Conservation (phyloP, 1,284 basidiomycete genomes). For the Cystobasidiaceae sp. region DNA sequence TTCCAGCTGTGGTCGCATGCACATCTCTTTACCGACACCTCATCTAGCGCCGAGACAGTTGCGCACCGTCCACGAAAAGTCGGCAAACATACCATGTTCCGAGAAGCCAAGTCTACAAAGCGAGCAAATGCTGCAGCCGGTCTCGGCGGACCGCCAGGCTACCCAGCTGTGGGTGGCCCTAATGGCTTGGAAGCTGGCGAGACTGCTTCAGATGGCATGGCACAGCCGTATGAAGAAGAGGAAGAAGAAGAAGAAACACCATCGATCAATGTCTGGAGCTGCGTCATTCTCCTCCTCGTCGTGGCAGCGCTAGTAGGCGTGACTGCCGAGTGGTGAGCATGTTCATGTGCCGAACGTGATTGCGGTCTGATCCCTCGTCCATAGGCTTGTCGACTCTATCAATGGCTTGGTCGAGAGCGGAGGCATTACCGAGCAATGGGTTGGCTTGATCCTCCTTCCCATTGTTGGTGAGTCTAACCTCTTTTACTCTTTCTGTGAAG, state of each 20-base stretch:
- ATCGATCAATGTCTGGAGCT: constrained; percentile 55
- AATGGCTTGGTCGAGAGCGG: constrained; percentile 48
- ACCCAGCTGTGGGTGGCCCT: neutral
- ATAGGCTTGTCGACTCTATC: constrained; percentile 43
- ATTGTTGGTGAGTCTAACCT: constrained; percentile 41
- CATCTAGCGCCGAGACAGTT: constrained; percentile 40
- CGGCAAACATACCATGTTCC: constrained; percentile 36
- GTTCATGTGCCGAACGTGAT: neutral
- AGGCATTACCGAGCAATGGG: constrained; percentile 52
- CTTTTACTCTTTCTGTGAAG: neutral
- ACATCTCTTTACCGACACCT: constrained; percentile 56
- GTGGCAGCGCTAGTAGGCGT: constrained; percentile 61
- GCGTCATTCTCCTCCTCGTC: constrained; percentile 55
- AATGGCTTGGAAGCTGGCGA: constrained; percentile 15
- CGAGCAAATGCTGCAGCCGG: constrained; percentile 19
- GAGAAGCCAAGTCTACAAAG: constrained; percentile 34
- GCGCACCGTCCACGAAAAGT: constrained; percentile 32
- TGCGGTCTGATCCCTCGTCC: neutral
- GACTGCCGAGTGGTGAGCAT: constrained; percentile 50
- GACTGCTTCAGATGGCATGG: constrained; percentile 30
- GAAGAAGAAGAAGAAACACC: constrained; percentile 53
- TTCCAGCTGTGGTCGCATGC: constrained; percentile 86
- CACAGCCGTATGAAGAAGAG: constrained; percentile 45
- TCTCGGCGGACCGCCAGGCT: neutral
- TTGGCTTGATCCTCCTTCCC: constrained; percentile 46